Percentiles rank a stretch among this genome's conserved stretches.
phyloP scores from a whole-genome alignment of 116 monocot species.

The Zostera marina region DNA sequence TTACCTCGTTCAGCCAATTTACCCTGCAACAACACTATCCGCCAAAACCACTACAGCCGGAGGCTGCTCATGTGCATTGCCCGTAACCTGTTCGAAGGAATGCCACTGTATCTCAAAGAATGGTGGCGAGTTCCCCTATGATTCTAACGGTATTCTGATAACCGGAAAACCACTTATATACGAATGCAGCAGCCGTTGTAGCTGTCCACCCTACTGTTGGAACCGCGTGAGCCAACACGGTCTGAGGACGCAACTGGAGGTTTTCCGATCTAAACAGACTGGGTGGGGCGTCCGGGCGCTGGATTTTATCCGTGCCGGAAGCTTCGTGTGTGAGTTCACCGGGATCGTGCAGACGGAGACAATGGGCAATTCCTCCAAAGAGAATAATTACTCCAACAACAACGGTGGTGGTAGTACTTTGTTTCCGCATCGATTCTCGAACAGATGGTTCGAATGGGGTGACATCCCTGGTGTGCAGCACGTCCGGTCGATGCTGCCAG shows the following conservation, averaged over 20 bases:
- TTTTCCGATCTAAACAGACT: slow-evolving; percentile 48
- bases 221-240: slow-evolving; percentile 66
- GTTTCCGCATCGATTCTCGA: slow-evolving; percentile 26
- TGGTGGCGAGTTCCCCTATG: slow-evolving; percentile 51
- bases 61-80: slow-evolving; percentile 13
- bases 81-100: slow-evolving; percentile 11
- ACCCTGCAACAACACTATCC: slow-evolving; percentile 19
- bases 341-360: slow-evolving; percentile 29
- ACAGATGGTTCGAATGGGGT: slow-evolving; percentile 64
- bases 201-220: slow-evolving; percentile 34
- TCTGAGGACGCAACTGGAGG: slow-evolving; percentile 39
- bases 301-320: slow-evolving; percentile 67
- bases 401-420: slow-evolving; percentile 14
- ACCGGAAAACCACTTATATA: slow-evolving; percentile 54
- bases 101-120: slow-evolving; percentile 49
- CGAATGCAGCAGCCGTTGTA: slow-evolving; percentile 54
- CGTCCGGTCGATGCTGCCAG: slow-evolving; percentile 5
- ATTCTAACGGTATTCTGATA: slow-evolving; percentile 42
- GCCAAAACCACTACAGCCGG: background rate
- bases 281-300: slow-evolving; percentile 70
- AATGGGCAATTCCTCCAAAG: too few species aligned
- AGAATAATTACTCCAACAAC: too few species aligned
- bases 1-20: slow-evolving; percentile 39
- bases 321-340: slow-evolving; percentile 52
- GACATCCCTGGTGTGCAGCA: slow-evolving; percentile 20